A percentile compares a stretch with the other conserved stretches of the same genome.
These are phyloP conservation scores for Moricandia arvensis DNA, from an alignment of 345 rosid species.

Conservation along the genomic window DNA sequence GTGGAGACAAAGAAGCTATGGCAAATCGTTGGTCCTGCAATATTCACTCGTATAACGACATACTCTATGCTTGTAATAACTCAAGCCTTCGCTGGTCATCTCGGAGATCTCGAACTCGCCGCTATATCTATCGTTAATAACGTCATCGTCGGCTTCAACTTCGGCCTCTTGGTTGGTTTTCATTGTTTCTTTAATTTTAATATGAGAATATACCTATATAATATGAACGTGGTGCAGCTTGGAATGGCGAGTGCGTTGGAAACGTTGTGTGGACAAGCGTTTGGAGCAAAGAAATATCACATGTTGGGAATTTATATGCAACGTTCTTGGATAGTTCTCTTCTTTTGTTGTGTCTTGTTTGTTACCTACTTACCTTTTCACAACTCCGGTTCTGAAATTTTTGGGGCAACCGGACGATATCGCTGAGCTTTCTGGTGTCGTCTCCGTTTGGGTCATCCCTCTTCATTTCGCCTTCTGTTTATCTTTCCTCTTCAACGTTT, in stretches of 20 bases:
- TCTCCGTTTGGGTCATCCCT: constrained; percentile 54
- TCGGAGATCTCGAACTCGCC: constrained; percentile 91
- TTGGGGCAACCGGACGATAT: constrained; percentile 67
- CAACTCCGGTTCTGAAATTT: constrained; percentile 53
- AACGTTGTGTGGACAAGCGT: constrained; percentile 75
- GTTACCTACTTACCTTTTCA: constrained; percentile 51
- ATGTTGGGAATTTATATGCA: constrained; percentile 74
- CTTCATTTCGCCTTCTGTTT: constrained; percentile 61
- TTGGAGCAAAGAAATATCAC: constrained; percentile 57
- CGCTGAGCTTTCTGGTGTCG: constrained; percentile 55
- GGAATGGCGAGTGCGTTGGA: constrained; percentile 83
- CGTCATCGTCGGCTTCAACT: constrained; percentile 71
- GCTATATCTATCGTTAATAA: constrained; percentile 75
- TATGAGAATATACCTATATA: not conserved
- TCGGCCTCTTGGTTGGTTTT: constrained; percentile 71
- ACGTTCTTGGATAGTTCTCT: constrained; percentile 65
- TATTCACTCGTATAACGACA: constrained; percentile 69
- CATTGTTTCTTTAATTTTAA: not conserved
- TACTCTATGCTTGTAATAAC: constrained; percentile 85
- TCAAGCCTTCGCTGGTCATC: constrained; percentile 93
- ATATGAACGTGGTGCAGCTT: constrained; percentile 36
- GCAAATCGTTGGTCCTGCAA: constrained; percentile 85
- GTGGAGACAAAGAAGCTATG: constrained; percentile 86
- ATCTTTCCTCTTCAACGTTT: constrained; percentile 61
- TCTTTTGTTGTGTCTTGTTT: constrained; percentile 47